Evolutionary conservation across 345 rosid species (phyloP), one percentile per base, ranked within the genome.

Genomic region (Populus simonii): DNA sequence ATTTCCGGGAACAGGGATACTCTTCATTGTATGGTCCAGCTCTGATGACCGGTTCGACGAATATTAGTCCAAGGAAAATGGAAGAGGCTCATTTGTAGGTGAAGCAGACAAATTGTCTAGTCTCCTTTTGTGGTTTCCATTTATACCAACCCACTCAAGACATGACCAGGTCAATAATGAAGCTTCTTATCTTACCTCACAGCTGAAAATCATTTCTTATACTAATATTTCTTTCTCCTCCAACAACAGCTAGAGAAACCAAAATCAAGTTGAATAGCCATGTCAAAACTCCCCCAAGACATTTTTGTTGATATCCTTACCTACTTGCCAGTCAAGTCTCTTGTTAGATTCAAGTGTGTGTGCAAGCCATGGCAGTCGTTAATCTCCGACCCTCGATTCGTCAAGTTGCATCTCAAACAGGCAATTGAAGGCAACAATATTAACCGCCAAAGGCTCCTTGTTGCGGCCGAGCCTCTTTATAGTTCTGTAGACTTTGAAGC

Each of bases 381-480:
- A 8, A 36, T 76, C 51, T 53, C 66, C 6, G 67, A 68, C 39
- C 79, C 38, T 17, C 23, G 23, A 8, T 68, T 76, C 3, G 29
- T n/a, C 36, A 66, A 68, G 59, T 36, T 70, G 66, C 86, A 87
- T 25, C 86, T 83, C 53, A 55, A 23, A 73, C 73, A 66, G 73
- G 78, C 38, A 67, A 72, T 36, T 49, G 51, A 62, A 12, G 31
- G 25, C 73, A 71, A 6, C 70, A 66, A 35, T 33, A 2, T 29
- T 49, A 76, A 71, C 81, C 67, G 57, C 71, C 75, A 41, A 15
- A 83, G 74, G 72, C 79, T 77, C 75, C 82, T 78, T 39, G 55
- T 74, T 49, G 72, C 81, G 71, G 71, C 85, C 71, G 71, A 51
- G 35, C 86, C 15, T 73, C 85, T 68, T 83, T 81, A 20, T 8